Evolutionary conservation across 1,284 basidiomycete species (phyloP).

Genomic region (Papiliotrema terrestris): DNA sequence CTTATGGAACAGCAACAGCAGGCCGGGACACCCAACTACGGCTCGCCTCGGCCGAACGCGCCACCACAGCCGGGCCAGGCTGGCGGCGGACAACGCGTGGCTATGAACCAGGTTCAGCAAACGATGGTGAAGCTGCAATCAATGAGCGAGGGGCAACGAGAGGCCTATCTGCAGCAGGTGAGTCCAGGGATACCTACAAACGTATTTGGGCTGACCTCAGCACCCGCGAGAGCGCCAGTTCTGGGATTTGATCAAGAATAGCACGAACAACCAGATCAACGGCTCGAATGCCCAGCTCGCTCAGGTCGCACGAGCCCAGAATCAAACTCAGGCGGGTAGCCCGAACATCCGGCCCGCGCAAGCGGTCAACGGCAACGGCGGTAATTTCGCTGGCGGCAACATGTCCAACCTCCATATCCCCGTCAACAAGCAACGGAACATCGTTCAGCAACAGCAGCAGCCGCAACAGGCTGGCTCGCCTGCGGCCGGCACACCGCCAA

Average conservation of each 20-base stretch:
- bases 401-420: constrained; percentile 38
- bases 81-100: constrained; percentile 1
- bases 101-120: background rate
- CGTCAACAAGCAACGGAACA: constrained; percentile 30
- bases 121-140: constrained; percentile 19
- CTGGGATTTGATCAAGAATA: background rate
- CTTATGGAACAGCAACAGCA: background rate
- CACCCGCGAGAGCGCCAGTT: background rate
- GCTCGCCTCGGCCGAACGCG: constrained; percentile 26
- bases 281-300: background rate
- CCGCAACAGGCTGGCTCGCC: constrained; percentile 1
- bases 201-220: no score
- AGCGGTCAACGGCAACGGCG: background rate
- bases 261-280: background rate
- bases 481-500: constrained; percentile 14
- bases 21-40: constrained; percentile 13
- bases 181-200: constrained; percentile 2
- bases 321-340: background rate
- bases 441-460: constrained; percentile 5
- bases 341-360: background rate
- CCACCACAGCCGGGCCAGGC: constrained; percentile 14
- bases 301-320: background rate
- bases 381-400: constrained; percentile 7
- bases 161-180: constrained; percentile 30
- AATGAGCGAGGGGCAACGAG: constrained; percentile 34